These are phyloP conservation scores for Russula griseocarnosa DNA, from an alignment of 768 basidiomycete species.

Conservation along the genomic window DNA sequence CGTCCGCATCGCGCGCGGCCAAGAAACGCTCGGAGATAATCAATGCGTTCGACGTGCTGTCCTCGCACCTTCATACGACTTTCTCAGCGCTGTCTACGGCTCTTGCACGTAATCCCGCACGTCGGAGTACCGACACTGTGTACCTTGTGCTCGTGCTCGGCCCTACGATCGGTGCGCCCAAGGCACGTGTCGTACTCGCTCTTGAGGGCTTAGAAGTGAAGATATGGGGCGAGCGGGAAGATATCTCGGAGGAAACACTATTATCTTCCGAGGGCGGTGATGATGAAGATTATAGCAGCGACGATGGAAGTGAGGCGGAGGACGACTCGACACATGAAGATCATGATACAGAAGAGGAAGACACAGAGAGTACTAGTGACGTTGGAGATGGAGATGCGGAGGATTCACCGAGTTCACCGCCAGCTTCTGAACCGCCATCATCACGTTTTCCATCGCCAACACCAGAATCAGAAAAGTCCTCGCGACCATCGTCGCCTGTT, in stretches of 20 bases:
- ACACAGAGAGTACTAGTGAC: slow-evolving; percentile 17
- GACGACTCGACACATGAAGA: slow-evolving; percentile 19
- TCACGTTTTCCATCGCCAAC: slow-evolving; percentile 34
- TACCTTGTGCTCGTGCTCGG: slow-evolving; percentile 65
- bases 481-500: slow-evolving; percentile 18
- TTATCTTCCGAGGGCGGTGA: slow-evolving; percentile 15
- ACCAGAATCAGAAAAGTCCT: neutral
- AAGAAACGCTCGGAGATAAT: slow-evolving; percentile 63
- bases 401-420: slow-evolving; percentile 18
- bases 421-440: slow-evolving; percentile 31
- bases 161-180: slow-evolving; percentile 58
- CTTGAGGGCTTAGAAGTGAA: slow-evolving; percentile 61
- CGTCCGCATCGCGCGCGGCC: slow-evolving; percentile 47
- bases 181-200: slow-evolving; percentile 55
- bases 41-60: slow-evolving; percentile 62
- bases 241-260: neutral
- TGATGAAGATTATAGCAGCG: slow-evolving; percentile 23
- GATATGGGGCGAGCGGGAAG: slow-evolving; percentile 31
- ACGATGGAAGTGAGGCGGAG: slow-evolving; percentile 14
- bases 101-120: slow-evolving; percentile 39
- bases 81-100: slow-evolving; percentile 71
- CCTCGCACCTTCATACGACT: slow-evolving; percentile 70
- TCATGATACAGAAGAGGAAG: slow-evolving; percentile 21
- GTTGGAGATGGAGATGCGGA: slow-evolving; percentile 1
- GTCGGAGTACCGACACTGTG: slow-evolving; percentile 34